Percentiles rank a stretch among this genome's conserved stretches.
Evolutionary conservation across 257 asterid genomes (phyloP).

Genomic region (Nicotiana tabacum): DNA sequence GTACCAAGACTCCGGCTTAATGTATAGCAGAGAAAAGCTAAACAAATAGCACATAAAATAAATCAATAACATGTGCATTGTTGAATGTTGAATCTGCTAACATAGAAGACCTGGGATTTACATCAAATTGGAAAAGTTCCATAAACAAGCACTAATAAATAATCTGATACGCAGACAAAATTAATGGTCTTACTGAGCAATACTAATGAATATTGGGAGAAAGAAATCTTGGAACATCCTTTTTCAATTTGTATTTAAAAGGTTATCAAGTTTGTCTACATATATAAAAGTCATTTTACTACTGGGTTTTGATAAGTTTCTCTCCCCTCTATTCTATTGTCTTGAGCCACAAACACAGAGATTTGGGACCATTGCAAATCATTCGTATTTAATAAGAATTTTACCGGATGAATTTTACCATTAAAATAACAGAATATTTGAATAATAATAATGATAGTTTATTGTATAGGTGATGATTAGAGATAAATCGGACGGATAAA

Average conservation of each 20-base stretch:
- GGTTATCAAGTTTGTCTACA: no score
- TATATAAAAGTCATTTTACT: no score
- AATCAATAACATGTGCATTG: not conserved
- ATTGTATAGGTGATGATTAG: no score
- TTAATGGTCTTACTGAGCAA: not conserved
- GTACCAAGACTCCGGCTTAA: no score
- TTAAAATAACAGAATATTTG: not conserved
- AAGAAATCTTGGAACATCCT: not conserved
- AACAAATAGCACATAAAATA: not conserved
- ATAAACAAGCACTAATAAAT: no score
- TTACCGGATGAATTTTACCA: not conserved
- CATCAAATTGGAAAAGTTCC: no score
- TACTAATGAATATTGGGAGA: no score
- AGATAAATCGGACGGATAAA: no score
- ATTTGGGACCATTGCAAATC: not conserved
- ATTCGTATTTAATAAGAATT: no score
- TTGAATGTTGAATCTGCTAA: not conserved
- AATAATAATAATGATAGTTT: not conserved
- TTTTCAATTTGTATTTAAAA: no score
- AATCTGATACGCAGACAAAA: no score
- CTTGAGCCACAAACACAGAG: not conserved
- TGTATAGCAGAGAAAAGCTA: no score
- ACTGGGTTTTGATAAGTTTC: not conserved
- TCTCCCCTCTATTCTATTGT: not conserved
- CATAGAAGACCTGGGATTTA: not conserved